Evolutionary conservation across 1,139 yeast genomes (phyloP).

Genomic region (Pneumocystis jirovecii): DNA sequence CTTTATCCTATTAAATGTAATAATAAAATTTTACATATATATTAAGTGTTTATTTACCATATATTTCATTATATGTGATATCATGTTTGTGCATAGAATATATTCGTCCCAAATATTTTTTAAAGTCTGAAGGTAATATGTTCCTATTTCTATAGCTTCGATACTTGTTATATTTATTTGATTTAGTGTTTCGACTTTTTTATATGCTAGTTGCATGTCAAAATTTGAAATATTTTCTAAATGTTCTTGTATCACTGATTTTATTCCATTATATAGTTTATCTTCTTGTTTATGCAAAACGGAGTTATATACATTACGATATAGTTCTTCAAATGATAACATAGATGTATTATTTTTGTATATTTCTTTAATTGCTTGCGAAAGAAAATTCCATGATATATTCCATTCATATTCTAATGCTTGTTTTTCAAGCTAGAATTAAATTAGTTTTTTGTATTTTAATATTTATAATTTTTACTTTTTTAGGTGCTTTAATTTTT

Average conservation of each 20-base stretch:
- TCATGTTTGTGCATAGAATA: constrained; percentile 56
- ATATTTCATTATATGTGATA: constrained; percentile 79
- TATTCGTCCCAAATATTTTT: constrained; percentile 61
- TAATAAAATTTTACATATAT: neutral
- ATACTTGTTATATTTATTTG: constrained; percentile 10
- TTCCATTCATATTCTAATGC: constrained; percentile 12
- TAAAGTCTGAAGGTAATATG: constrained; percentile 32
- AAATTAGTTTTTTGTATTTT: neutral
- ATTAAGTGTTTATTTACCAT: constrained; percentile 24
- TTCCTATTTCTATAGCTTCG: constrained; percentile 3
- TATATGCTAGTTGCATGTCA: constrained; percentile 1
- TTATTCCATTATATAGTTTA: constrained; percentile 50
- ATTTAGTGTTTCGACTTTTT: neutral
- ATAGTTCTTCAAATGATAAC: constrained; percentile 71
- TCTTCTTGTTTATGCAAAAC: constrained; percentile 65
- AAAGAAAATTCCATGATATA: constrained; percentile 51
- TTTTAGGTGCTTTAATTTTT: neutral
- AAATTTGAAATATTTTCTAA: constrained; percentile 26
- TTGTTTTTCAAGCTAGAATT: constrained; percentile 6
- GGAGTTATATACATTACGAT: constrained; percentile 64
- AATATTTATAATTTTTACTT: neutral
- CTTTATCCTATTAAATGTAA: constrained; percentile 36
- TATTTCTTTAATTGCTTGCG: constrained; percentile 66
- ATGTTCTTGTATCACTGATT: constrained; percentile 37
- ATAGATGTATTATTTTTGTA: constrained; percentile 59